Evolutionary conservation across 2,329 filamentous ascomycete genomes (phyloP), one percentile per base, ranked within the genome.

Genomic region (Alternaria sp.): DNA sequence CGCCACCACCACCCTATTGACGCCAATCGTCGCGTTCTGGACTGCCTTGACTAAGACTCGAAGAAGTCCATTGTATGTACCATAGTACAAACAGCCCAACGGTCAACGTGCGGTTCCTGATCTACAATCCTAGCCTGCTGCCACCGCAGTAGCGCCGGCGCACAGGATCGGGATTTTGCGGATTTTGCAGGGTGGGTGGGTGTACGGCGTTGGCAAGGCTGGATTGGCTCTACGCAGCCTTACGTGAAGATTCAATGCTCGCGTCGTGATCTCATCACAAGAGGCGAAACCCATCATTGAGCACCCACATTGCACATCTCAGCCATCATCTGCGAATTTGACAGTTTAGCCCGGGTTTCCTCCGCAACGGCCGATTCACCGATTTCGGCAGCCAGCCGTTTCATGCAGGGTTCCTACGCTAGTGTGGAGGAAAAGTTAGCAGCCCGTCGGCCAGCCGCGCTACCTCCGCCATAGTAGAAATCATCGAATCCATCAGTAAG

Each of bases 401-500:
- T 51, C 23, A 46, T 56, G 52, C 52, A 55, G 34, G 52, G 51
- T 23, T 28, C 26, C 41, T 26, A 41, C 45, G 40, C 31, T 52
- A 56, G 57, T 44, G 53, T 36, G 48, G 57, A 42, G 48, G 36
- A 21, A 39, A 3, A n/a, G 14, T 29, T 56, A 51, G 51, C 45
- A 50, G 52, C 56, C 56, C 56, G 56, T 51, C 58, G 61, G 63
- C 62, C 58, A 60, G 51, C 28, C 54, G 56, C 50, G 52, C 49
- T 51, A 54, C 40, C 49, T 59, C 53, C 40, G 46, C 50, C 21
- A 51, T 33, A 58, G 59, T 54, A 46, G 55, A 52, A 57, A 65
- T 53, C 45, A 50, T 54, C 54, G 61, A 65, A 51, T 59, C 46
- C 40, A 54, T 51, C 48, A 60, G 61, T 61, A 57, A 65, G 55